Evolutionary conservation across 257 asterid genomes (phyloP).

Genomic region (Solanum virginianum): DNA sequence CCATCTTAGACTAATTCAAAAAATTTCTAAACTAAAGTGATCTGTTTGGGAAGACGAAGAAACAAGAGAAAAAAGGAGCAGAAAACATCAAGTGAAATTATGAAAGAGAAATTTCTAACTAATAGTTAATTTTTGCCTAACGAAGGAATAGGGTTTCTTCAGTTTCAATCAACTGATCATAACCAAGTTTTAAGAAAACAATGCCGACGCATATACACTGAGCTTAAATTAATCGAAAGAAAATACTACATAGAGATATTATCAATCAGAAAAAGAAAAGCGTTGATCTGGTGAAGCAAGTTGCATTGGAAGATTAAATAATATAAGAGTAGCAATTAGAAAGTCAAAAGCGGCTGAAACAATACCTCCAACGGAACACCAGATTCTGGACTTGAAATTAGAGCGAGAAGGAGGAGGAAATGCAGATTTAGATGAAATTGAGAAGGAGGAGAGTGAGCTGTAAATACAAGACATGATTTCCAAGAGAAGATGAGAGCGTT

Average conservation of each 20-base stretch:
- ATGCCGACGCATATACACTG: background rate
- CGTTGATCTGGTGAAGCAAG: background rate
- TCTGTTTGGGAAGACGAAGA: background rate
- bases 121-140: background rate
- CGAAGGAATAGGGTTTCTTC: background rate
- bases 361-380: conserved; percentile 1
- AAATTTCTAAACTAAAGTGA: background rate
- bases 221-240: background rate
- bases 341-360: background rate
- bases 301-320: background rate
- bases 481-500: background rate
- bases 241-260: background rate
- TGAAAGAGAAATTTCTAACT: background rate
- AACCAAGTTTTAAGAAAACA: background rate
- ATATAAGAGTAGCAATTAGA: background rate
- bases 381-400: background rate
- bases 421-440: background rate
- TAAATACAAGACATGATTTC: background rate
- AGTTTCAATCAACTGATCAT: background rate
- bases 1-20: background rate
- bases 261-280: background rate
- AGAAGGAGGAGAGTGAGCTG: background rate
- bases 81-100: background rate
- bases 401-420: background rate
- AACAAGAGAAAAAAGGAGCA: background rate